phyloP scores from a whole-genome alignment of 768 basidiomycete species.

The Collybiopsis confluens region DNA sequence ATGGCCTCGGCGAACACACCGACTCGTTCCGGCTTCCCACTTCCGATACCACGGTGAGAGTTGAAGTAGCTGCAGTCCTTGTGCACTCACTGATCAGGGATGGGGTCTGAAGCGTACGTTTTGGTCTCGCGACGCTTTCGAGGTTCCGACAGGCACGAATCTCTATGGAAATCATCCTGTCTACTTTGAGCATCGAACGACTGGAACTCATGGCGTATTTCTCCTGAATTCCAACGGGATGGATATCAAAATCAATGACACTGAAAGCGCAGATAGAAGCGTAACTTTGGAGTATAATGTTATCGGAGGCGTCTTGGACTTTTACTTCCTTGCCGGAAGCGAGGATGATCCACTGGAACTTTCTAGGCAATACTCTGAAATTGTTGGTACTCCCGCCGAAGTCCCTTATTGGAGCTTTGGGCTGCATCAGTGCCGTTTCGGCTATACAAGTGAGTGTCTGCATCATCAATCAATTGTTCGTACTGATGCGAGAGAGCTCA shows the following conservation, averaged over 20 bases:
- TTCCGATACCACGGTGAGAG: constrained; percentile 40
- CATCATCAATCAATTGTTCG: no score
- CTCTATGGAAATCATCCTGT: constrained; percentile 33
- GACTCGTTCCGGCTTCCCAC: constrained; percentile 56
- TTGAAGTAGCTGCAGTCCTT: no score
- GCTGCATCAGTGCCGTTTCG: constrained; percentile 69
- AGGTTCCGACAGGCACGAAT: constrained; percentile 54
- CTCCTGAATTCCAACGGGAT: constrained; percentile 70
- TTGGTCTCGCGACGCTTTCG: constrained; percentile 66
- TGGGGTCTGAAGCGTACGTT: constrained; percentile 46
- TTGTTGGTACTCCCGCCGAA: constrained; percentile 64
- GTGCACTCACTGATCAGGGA: no score
- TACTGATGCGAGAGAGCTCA: no score
- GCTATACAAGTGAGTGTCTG: constrained; percentile 34
- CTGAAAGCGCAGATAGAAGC: constrained; percentile 19
- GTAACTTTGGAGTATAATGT: constrained; percentile 67
- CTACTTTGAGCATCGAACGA: no score
- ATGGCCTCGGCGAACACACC: constrained; percentile 75
- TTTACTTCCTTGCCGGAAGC: constrained; percentile 47
- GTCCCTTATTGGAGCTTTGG: constrained; percentile 76
- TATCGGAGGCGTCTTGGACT: constrained; percentile 74
- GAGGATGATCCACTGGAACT: constrained; percentile 48
- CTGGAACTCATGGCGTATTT: constrained; percentile 35
- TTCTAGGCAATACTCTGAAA: constrained; percentile 63
- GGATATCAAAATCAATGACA: constrained; percentile 64